Conservation (phyloP, 1,284 basidiomycete species). For the Melampsora larici-populina region DNA sequence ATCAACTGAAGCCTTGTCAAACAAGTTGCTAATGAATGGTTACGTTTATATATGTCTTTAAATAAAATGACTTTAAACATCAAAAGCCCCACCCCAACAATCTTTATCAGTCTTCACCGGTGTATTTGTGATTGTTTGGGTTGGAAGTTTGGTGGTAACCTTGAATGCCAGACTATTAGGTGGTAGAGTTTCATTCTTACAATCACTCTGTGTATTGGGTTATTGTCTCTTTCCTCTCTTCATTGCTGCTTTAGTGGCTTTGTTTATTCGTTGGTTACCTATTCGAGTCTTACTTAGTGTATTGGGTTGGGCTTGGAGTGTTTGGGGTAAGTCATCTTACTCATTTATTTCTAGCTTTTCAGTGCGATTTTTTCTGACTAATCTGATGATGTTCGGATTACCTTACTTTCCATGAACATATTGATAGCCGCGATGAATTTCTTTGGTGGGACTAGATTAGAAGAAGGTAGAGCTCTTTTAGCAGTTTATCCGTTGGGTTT, state of each 20-base stretch:
- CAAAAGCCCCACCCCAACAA: conserved; percentile 71
- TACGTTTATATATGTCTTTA: background rate
- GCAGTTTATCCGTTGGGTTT: conserved; percentile 83
- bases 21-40: background rate
- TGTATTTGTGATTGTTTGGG: conserved; percentile 81
- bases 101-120: conserved; percentile 84
- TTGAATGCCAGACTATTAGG: conserved; percentile 93
- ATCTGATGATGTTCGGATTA: background rate
- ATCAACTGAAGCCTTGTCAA: background rate
- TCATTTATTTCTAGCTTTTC: conserved; percentile 3
- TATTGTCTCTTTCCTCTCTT: conserved; percentile 87
- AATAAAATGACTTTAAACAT: background rate
- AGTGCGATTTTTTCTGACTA: conserved; percentile 12
- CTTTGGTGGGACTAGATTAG: conserved; percentile 85
- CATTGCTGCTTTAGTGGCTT: conserved; percentile 78
- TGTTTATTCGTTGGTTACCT: conserved; percentile 79
- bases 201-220: conserved; percentile 81
- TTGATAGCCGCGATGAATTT: conserved; percentile 81
- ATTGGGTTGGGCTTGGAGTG: conserved; percentile 84
- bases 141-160: conserved; percentile 83
- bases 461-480: conserved; percentile 76
- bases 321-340: conserved; percentile 70
- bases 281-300: conserved; percentile 78
- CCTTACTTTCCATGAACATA: background rate
- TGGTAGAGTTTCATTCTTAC: conserved; percentile 92